Base-by-base conservation (phyloP, 306 rosid genomes). In the Boehmeria nivea region DNA sequence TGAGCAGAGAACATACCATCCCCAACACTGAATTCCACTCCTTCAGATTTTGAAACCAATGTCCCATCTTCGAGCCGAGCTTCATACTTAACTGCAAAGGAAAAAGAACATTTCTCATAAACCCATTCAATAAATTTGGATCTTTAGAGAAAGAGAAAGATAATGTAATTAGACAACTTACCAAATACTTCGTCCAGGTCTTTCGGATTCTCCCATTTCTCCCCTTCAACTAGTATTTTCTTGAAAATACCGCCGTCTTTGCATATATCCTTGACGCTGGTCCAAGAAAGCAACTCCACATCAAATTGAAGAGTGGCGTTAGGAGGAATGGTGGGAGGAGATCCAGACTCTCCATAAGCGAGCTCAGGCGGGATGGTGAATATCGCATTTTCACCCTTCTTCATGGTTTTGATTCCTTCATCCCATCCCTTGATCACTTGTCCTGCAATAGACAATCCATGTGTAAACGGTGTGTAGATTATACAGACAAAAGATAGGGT, bases 371-470 rank as follows among this genome's bases (percentile, higher is more conserved):
- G 97, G 54, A 86, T 79, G 51, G 95, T 86, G 64, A 89, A 89
- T 49, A 89, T 61, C 2, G 95, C 84, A 69, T 80, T 82, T 65
- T 88, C 97, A 37, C 88, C 89, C 73, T 89, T 83, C 71, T 81
- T 89, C 97, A 89, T 89, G 3, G 94, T 89, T 59, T 70, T 77
- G 36, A 89, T 83, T 21, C 97, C 97, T 57, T 78, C 69, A 72
- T 89, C 95, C 97, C 97, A 89, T 55, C 97, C 97, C 71, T 76
- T 83, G 34, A 89, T 89, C 51, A 89, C 95, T 79, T 83, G 84
- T 15, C 79, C 79, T 77, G 70, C 23, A 57, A 43, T 44, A 1
- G 42, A 17, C 14, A 48, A 28, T 12, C 42, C 19, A 3, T 34
- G 9, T 6, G 9, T 4, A 31, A 31, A 31, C 8, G 9, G 34